phyloP scores from a whole-genome alignment of 805 yeast species.

The Saccharomycopsis fodiens region DNA sequence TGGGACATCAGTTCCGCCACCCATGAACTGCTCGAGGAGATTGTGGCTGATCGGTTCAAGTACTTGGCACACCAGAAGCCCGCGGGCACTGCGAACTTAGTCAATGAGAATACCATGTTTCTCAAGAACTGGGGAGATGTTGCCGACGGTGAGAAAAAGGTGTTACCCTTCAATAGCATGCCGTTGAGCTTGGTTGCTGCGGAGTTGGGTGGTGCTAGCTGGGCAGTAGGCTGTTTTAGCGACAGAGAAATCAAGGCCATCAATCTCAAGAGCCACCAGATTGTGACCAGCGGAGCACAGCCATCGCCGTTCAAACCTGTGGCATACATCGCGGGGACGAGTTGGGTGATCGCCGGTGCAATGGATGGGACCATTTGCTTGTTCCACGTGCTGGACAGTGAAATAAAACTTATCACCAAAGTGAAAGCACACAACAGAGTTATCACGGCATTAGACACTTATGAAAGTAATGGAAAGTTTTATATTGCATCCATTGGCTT shows the following conservation, averaged over 20 bases:
- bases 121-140: neutral
- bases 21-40: constrained; percentile 32
- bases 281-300: neutral
- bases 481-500: constrained; percentile 51
- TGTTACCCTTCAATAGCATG: no score
- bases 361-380: constrained; percentile 43
- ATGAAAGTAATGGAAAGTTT: constrained; percentile 8
- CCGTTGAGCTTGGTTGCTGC: no score
- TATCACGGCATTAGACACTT: constrained; percentile 29
- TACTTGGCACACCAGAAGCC: constrained; percentile 23
- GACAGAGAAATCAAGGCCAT: no score
- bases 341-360: constrained; percentile 35
- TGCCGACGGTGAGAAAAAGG: neutral
- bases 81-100: neutral
- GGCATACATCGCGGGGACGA: constrained; percentile 25
- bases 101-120: neutral
- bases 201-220: no score
- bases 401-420: constrained; percentile 17
- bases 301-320: constrained; percentile 29
- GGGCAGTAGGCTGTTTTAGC: no score
- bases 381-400: constrained; percentile 16
- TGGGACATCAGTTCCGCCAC: constrained; percentile 2
- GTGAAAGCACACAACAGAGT: constrained; percentile 33
- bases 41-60: constrained; percentile 32
- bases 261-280: neutral